Conservation (phyloP, 495 filamentous ascomycete genomes). For the Penicillium nucicola region DNA sequence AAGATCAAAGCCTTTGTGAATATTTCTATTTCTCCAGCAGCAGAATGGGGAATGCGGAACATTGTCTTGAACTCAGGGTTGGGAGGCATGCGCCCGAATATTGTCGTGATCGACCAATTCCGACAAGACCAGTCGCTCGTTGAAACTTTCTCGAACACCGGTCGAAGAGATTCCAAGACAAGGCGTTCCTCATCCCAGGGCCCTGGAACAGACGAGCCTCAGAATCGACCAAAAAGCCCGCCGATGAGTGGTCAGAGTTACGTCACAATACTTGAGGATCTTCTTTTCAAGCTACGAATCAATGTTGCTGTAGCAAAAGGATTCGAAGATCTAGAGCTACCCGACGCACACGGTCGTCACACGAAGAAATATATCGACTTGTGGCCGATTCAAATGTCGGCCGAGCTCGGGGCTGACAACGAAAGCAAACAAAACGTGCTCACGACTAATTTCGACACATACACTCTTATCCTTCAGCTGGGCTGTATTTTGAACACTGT, state of each 20-base stretch:
- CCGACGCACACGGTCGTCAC: slow-evolving; percentile 50
- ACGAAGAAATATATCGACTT: slow-evolving; percentile 81
- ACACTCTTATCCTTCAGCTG: slow-evolving; percentile 82
- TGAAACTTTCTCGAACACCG: slow-evolving; percentile 34
- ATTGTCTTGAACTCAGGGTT: slow-evolving; percentile 77
- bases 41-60: slow-evolving; percentile 86
- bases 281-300: slow-evolving; percentile 72
- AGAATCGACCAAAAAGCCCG: slow-evolving; percentile 55
- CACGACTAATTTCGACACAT: slow-evolving; percentile 91
- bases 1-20: slow-evolving; percentile 89
- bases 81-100: slow-evolving; percentile 90
- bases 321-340: slow-evolving; percentile 73
- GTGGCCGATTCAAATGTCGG: slow-evolving; percentile 85
- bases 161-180: slow-evolving; percentile 22
- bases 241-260: slow-evolving; percentile 67
- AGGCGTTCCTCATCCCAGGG: slow-evolving; percentile 21
- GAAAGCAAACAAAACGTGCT: slow-evolving; percentile 62
- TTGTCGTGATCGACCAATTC: slow-evolving; percentile 75
- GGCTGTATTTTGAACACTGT: slow-evolving; percentile 84
- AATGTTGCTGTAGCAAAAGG: slow-evolving; percentile 86
- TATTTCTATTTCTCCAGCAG: slow-evolving; percentile 72
- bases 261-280: slow-evolving; percentile 79
- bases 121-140: slow-evolving; percentile 53
- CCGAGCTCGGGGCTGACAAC: slow-evolving; percentile 65
- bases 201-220: slow-evolving; percentile 4